These are phyloP conservation scores for Ceratocystis huliohia DNA, from an alignment of 2,329 filamentous ascomycete genomes.

Conservation along the genomic window DNA sequence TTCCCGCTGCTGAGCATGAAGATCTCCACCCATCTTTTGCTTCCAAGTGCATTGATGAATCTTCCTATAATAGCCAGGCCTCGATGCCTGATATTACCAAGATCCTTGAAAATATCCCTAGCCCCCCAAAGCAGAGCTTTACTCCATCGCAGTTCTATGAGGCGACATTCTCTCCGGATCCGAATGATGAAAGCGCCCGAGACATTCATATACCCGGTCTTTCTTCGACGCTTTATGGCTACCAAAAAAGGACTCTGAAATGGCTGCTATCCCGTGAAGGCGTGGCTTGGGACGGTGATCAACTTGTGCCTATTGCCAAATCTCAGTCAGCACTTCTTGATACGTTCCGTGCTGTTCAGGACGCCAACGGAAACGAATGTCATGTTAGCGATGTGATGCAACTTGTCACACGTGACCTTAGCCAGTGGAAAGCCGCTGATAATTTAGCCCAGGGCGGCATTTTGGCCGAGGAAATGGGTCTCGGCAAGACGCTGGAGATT, in stretches of 20 bases:
- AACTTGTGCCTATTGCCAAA: slow-evolving; percentile 16
- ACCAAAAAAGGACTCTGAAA: slow-evolving; percentile 55
- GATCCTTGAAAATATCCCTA: slow-evolving; percentile 27
- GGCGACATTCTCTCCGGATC: slow-evolving; percentile 40
- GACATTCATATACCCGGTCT: slow-evolving; percentile 34
- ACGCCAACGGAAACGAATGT: slow-evolving; percentile 30
- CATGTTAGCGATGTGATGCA: slow-evolving; percentile 54
- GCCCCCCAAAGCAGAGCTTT: slow-evolving; percentile 20
- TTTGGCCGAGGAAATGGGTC: slow-evolving; percentile 69
- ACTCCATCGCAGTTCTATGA: slow-evolving; percentile 54
- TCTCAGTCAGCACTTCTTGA: background rate
- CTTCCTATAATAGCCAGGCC: background rate
- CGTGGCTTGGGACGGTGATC: slow-evolving; percentile 33
- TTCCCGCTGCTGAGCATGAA: background rate
- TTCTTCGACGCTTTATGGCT: slow-evolving; percentile 50
- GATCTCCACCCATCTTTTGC: background rate
- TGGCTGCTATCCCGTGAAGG: slow-evolving; percentile 61
- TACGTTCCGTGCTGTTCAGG: slow-evolving; percentile 28
- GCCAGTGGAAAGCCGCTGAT: slow-evolving; percentile 33
- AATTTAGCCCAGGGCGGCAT: slow-evolving; percentile 46
- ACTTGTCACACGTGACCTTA: slow-evolving; percentile 39
- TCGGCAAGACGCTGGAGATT: slow-evolving; percentile 69
- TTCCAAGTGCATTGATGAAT: background rate
- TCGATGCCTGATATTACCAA: background rate
- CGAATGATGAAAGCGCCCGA: slow-evolving; percentile 26